Percentiles rank a stretch among this genome's conserved stretches.
phyloP scores from a whole-genome alignment of 306 rosid genomes.

The Quercus rubra region DNA sequence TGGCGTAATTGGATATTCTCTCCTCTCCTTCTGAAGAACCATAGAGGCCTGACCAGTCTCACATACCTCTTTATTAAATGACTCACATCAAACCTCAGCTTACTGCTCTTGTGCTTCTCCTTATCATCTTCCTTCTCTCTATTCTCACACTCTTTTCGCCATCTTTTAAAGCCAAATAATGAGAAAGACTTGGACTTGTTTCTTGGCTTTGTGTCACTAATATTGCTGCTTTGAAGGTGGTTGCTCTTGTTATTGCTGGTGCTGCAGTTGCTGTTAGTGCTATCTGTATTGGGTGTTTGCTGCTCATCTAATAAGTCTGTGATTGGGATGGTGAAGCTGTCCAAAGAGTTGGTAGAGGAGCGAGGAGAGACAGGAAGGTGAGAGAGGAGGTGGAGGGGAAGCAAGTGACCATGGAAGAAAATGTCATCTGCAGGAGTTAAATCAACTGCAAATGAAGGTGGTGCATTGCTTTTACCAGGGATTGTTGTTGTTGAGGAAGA shows the following conservation, averaged over 20 bases:
- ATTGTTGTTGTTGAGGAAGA: slow-evolving; percentile 44
- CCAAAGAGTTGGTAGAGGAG: slow-evolving; percentile 65
- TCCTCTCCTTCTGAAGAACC: slow-evolving; percentile 47
- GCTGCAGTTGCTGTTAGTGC: background rate
- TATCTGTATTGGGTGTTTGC: slow-evolving; percentile 24
- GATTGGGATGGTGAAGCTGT: slow-evolving; percentile 66
- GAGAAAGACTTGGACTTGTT: slow-evolving; percentile 65
- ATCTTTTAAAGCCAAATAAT: slow-evolving; percentile 45
- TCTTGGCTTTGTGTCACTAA: slow-evolving; percentile 28
- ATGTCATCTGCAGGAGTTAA: slow-evolving; percentile 95
- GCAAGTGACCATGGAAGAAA: slow-evolving; percentile 97
- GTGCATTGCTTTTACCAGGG: slow-evolving; percentile 38
- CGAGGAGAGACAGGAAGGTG: slow-evolving; percentile 81
- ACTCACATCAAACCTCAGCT: slow-evolving; percentile 42
- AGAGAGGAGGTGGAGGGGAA: slow-evolving; percentile 84
- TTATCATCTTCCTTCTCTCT: slow-evolving; percentile 36
- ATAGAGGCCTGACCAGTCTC: slow-evolving; percentile 52
- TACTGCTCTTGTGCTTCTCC: slow-evolving; percentile 34
- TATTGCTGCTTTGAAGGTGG: slow-evolving; percentile 14
- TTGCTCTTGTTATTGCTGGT: slow-evolving; percentile 20
- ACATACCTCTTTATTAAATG: slow-evolving; percentile 60
- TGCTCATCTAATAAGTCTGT: slow-evolving; percentile 28
- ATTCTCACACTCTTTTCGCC: slow-evolving; percentile 46
- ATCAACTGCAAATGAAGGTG: slow-evolving; percentile 65
- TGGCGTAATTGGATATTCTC: slow-evolving; percentile 38